Evolutionary conservation across 2,329 filamentous ascomycete species (phyloP), one percentile per base, ranked within the genome.

Genomic region (Stagonosporopsis chrysanthemi): DNA sequence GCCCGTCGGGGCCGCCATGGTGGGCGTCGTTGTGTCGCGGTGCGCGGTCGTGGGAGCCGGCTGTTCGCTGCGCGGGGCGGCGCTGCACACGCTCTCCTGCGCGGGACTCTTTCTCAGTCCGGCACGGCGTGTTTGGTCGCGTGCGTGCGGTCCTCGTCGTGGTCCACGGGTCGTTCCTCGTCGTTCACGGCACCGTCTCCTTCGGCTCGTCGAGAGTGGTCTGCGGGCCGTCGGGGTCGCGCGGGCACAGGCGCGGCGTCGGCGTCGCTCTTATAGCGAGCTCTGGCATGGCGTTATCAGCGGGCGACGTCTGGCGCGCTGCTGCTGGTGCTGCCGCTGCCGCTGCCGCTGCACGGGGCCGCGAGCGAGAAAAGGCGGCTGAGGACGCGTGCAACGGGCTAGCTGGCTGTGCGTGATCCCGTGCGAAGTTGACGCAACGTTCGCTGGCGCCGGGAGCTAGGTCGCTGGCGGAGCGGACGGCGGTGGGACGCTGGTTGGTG

Each of bases 371-470:
- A 35, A 26, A 24, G 7, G 28, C n/a, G 46, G 26, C 24, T 56
- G 50, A 46, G 35, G 46, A 33, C 6, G 41, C 26, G 28, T 9
- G 28, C 11, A 31, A 31, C 28, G 28, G 28, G 28, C 11, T 31
- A 31, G 28, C 28, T 31, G 28, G 6, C 41, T 4, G n/a, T 43
- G 40, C 61, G 58, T 61, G 55, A 61, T 61, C 46, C 46, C 52
- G 56, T 53, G 61, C 46, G 29, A 40, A 26, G 46, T 40, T 61
- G 61, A 61, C 58, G 58, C 52, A 57, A 63, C 35, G 15, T 36
- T 9, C 11, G 28, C 28, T 36, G 35, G 35, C 35, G 35, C 35
- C 35, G 35, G 35, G 35, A 36, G 35, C 35, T 31, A 31, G 17
- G 35, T 36, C n/a, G 15, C 6, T n/a, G 6, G 35, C 24, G 24